Base-by-base conservation (phyloP, 148 eudicot genomes). In the Rhododendron williamsianum region DNA sequence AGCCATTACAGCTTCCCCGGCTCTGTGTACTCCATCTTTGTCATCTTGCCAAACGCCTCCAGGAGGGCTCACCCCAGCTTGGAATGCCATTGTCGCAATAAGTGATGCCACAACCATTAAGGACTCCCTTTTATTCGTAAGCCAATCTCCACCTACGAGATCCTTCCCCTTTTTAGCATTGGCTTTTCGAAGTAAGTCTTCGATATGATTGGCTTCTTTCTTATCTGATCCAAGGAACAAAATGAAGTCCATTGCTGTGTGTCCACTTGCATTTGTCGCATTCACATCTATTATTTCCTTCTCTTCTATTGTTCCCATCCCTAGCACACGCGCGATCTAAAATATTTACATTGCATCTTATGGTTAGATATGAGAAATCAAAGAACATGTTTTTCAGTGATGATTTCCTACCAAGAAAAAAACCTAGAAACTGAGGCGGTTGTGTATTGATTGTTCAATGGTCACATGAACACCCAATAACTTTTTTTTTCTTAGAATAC, bases 31-130 rank as follows among this genome's bases (percentile, higher is more conserved):
- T 18, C 35, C 76, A 23, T 9, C 9, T 25, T 43, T 16, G 16
- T 76, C 48, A 36, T 90, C 91, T 41, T 89, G 89, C 92, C 91
- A 90, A 4, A 87, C 89, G 19, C 92, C 88, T 27, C 92, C 84
- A 0, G 92, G 92, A 49, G 91, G 92, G 48, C 65, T 89, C 12
- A 85, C 86, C 3, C 87, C 89, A 4, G 84, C 89, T 49, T 90
- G 91, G 67, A 89, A 89, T 4, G 91, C 88, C 76, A 89, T 87
- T 38, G 91, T 82, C 9, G 92, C 92, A 0, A 90, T 86, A 3
- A 90, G 86, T 4, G 89, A 87, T 6, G 92, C 90, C n/a, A 87
- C 91, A 15, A 90, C 86, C 87, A 90, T 88, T 41, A 88, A 35
- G 9, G 87, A 35, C 3, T 51, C 54, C 1, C 82, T 23, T n/a